Conservation (phyloP, 2,329 filamentous ascomycete genomes). For the Alternaria viburni region DNA sequence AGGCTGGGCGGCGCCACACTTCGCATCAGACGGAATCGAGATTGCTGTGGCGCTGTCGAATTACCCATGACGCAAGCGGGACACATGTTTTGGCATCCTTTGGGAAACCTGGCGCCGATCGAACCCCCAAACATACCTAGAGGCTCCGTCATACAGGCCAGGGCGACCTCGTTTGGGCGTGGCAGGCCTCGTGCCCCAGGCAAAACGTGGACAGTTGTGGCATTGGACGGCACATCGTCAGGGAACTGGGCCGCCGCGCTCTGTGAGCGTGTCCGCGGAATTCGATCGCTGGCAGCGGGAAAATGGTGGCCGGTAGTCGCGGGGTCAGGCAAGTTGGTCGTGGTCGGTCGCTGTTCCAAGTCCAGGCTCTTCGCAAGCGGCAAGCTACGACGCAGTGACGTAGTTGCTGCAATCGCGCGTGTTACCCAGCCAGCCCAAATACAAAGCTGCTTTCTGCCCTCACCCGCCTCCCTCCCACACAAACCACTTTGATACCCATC, state of each 20-base stretch:
- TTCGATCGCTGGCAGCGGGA: not conserved
- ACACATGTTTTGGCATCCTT: conserved; percentile 8
- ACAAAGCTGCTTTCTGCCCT: conserved; percentile 25
- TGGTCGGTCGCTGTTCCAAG: conserved; percentile 5
- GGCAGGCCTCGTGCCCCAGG: not conserved
- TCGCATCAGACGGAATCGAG: conserved; percentile 2
- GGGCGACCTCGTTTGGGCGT: not conserved
- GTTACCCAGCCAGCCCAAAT: conserved; percentile 21
- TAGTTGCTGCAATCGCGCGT: conserved; percentile 20
- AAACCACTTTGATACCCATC: conserved; percentile 13
- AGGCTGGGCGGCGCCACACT: conserved; percentile 5
- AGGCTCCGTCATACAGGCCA: conserved; percentile 14
- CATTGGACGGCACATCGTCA: not conserved
- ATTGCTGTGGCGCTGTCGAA: conserved; percentile 14
- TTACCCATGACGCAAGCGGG: conserved; percentile 20
- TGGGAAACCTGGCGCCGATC: conserved; percentile 17
- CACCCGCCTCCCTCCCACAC: conserved; percentile 11
- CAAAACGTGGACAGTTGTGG: not conserved
- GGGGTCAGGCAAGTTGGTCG: conserved; percentile 9
- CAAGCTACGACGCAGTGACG: conserved; percentile 18
- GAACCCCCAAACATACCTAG: conserved; percentile 1
- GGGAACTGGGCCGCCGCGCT: not conserved
- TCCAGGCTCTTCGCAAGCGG: conserved; percentile 9
- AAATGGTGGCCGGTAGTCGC: conserved; percentile 3
- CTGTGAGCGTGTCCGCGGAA: not conserved